Conservation (phyloP, 805 yeast species). For the Zygosaccharomyces pseudorouxii region DNA sequence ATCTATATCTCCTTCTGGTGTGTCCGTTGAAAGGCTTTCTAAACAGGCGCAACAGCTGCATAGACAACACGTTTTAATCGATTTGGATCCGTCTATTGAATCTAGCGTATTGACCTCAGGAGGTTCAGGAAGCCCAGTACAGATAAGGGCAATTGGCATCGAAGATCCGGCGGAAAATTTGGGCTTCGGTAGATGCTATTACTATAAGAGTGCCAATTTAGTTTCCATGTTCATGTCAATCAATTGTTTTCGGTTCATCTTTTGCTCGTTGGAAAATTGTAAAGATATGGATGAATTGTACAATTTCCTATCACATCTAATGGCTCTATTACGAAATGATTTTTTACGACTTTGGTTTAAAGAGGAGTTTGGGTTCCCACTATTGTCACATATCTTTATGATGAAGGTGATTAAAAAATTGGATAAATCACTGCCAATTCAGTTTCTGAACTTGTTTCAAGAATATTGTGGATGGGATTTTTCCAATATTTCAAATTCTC, state of each 20-base stretch:
- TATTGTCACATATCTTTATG: slow-evolving; percentile 19
- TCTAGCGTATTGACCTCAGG: slow-evolving; percentile 1
- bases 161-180: slow-evolving; percentile 13
- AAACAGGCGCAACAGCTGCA: slow-evolving; percentile 12
- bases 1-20: background rate
- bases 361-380: slow-evolving; percentile 20
- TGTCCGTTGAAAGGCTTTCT: slow-evolving; percentile 2
- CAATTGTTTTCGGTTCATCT: slow-evolving; percentile 15
- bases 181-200: slow-evolving; percentile 22
- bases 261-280: slow-evolving; percentile 14
- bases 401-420: slow-evolving; percentile 18
- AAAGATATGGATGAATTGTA: slow-evolving; percentile 13
- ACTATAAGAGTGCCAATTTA: slow-evolving; percentile 16
- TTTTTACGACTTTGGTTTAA: slow-evolving; percentile 18
- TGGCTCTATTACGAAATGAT: slow-evolving; percentile 17
- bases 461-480: slow-evolving; percentile 54
- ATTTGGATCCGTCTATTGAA: slow-evolving; percentile 20
- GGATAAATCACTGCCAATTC: slow-evolving; percentile 33
- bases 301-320: slow-evolving; percentile 18
- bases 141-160: slow-evolving; percentile 3
- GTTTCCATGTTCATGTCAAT: slow-evolving; percentile 19
- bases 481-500: slow-evolving; percentile 48
- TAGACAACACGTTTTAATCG: slow-evolving; percentile 17
- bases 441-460: slow-evolving; percentile 46
- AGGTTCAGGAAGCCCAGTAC: background rate